phyloP scores from a whole-genome alignment of 495 filamentous ascomycete genomes.

The Aspergillus incahuasiensis region DNA sequence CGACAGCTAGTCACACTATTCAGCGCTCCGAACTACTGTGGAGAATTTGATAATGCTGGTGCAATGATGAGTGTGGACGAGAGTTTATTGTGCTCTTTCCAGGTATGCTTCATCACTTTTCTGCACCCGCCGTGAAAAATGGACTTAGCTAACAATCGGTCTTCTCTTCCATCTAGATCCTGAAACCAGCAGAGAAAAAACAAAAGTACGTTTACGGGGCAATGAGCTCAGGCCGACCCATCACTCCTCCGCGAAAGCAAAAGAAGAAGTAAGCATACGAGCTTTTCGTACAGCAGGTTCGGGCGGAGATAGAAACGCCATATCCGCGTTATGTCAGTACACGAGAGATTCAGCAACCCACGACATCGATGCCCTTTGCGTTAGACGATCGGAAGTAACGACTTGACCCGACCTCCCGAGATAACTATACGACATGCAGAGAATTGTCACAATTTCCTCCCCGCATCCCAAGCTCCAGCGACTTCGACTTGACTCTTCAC shows the following conservation, averaged over 20 bases:
- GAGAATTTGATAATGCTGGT: conserved; percentile 98
- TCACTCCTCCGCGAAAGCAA: conserved; percentile 88
- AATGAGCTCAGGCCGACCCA: conserved; percentile 78
- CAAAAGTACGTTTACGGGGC: conserved; percentile 98
- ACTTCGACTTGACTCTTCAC: conserved; percentile 17
- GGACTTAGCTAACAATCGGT: not conserved
- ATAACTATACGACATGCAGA: conserved; percentile 18
- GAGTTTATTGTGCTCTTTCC: conserved; percentile 96
- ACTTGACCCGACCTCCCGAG: conserved; percentile 14
- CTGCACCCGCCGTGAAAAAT: not conserved
- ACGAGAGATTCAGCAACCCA: conserved; percentile 19
- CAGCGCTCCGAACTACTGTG: conserved; percentile 98
- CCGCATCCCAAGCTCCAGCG: conserved; percentile 21
- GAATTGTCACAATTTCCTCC: conserved; percentile 18
- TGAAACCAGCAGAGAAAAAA: conserved; percentile 99
- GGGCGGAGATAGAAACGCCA: conserved; percentile 71
- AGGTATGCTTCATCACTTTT: conserved; percentile 54
- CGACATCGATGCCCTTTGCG: conserved; percentile 24
- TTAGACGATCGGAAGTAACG: conserved; percentile 22
- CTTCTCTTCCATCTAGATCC: conserved; percentile 56
- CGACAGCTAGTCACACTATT: conserved; percentile 95
- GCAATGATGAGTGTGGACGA: conserved; percentile 99
- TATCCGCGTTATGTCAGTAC: conserved; percentile 17
- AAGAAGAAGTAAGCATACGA: conserved; percentile 83
- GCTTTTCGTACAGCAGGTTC: conserved; percentile 89